These are phyloP conservation scores for Trichophyton equinum DNA, from an alignment of 2,329 filamentous ascomycete genomes.

Conservation along the genomic window DNA sequence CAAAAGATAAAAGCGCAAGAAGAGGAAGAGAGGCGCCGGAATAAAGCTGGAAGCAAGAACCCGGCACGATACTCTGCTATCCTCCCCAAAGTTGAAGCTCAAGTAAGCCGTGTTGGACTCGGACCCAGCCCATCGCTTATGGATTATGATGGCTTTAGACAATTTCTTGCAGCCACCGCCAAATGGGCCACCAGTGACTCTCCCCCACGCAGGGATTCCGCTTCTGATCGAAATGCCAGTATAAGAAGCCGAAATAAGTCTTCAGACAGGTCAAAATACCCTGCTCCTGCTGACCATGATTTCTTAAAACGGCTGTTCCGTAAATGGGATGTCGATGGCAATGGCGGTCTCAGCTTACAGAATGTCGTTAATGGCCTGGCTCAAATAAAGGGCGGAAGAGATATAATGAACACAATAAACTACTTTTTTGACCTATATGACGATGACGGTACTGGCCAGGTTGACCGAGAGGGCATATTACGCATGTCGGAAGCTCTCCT, in stretches of 20 bases:
- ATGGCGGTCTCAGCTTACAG: constrained; percentile 68
- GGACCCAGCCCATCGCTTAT: constrained; percentile 84
- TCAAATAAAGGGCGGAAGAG: constrained; percentile 78
- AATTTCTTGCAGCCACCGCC: constrained; percentile 78
- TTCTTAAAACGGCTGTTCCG: constrained; percentile 80
- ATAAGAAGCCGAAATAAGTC: constrained; percentile 40
- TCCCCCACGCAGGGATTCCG: constrained; percentile 44
- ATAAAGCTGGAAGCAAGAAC: constrained; percentile 41
- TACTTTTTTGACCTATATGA: constrained; percentile 98
- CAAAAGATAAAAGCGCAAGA: constrained; percentile 69
- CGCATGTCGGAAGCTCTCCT: constrained; percentile 87
- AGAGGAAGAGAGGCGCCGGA: constrained; percentile 54
- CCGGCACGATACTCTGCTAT: constrained; percentile 29
- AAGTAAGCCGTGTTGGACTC: constrained; percentile 76
- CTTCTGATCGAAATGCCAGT: constrained; percentile 42
- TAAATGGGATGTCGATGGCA: constrained; percentile 73
- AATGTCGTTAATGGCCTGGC: constrained; percentile 87
- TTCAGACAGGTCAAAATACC: constrained; percentile 42
- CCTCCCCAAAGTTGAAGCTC: constrained; percentile 45
- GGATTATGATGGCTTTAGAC: constrained; percentile 93
- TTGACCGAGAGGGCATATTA: constrained; percentile 89
- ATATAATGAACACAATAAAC: constrained; percentile 95
- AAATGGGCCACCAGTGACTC: constrained; percentile 91
- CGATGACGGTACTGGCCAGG: constrained; percentile 76
- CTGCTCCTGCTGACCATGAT: constrained; percentile 79